These are phyloP conservation scores for Canavalia gladiata DNA, from an alignment of 306 rosid genomes.

Conservation along the genomic window DNA sequence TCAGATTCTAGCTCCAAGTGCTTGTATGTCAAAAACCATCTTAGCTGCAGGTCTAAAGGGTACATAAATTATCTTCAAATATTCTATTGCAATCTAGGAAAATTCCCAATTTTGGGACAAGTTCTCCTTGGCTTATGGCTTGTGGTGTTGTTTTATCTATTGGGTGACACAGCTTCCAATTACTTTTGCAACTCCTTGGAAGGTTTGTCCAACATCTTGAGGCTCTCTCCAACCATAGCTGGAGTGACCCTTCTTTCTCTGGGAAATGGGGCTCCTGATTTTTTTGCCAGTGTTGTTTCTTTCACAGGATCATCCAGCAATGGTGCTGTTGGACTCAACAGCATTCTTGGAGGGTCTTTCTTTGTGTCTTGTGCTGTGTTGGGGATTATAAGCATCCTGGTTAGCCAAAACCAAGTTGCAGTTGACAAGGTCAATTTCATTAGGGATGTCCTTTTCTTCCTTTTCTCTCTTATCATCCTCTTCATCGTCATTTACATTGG, in stretches of 20 bases:
- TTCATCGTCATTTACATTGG: slow-evolving; percentile 61
- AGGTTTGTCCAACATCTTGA: slow-evolving; percentile 65
- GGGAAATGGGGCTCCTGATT: slow-evolving; percentile 93
- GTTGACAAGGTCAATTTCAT: slow-evolving; percentile 68
- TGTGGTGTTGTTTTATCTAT: slow-evolving; percentile 71
- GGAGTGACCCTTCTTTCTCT: slow-evolving; percentile 91
- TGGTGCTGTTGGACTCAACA: slow-evolving; percentile 74
- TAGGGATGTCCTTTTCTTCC: slow-evolving; percentile 70
- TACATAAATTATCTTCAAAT: slow-evolving; percentile 76
- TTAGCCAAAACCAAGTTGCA: slow-evolving; percentile 46
- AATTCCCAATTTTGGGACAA: slow-evolving; percentile 58
- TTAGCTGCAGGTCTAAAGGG: slow-evolving; percentile 67
- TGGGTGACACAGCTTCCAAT: slow-evolving; percentile 86
- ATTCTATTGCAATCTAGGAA: slow-evolving; percentile 69
- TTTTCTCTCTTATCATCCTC: slow-evolving; percentile 63
- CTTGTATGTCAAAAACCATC: slow-evolving; percentile 53
- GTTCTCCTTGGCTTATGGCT: slow-evolving; percentile 67
- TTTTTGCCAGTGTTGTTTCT: slow-evolving; percentile 74
- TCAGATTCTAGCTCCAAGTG: slow-evolving; percentile 62
- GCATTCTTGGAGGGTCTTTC: slow-evolving; percentile 81
- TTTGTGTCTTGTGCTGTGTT: slow-evolving; percentile 73
- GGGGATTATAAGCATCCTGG: slow-evolving; percentile 68
- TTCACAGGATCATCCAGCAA: slow-evolving; percentile 67
- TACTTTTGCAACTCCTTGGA: slow-evolving; percentile 81
- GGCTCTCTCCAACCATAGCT: slow-evolving; percentile 86